These are phyloP conservation scores for Diversispora eburnea DNA, from an alignment of 192 early-diverging fungal species.

Conservation along the genomic window DNA sequence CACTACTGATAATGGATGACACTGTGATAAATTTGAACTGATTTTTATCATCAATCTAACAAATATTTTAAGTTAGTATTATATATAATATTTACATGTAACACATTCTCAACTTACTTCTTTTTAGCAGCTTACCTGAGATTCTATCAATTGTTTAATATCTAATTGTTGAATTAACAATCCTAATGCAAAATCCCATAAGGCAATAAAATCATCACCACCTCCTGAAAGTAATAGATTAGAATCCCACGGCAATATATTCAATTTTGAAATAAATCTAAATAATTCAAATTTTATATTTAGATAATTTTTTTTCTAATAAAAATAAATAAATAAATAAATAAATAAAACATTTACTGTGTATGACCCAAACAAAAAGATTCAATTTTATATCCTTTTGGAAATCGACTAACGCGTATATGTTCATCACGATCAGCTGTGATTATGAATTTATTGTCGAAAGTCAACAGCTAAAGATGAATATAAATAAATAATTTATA, in stretches of 20 bases:
- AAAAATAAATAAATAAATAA: neutral
- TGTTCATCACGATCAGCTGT: slow-evolving; percentile 98
- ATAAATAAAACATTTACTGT: slow-evolving; percentile 48
- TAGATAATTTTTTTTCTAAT: neutral
- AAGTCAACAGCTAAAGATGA: slow-evolving; percentile 51
- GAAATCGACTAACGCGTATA: slow-evolving; percentile 89
- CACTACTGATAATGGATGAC: slow-evolving; percentile 38
- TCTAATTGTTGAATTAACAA: slow-evolving; percentile 64
- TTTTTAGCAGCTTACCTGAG: neutral
- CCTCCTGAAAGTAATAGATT: slow-evolving; percentile 71
- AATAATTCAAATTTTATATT: neutral
- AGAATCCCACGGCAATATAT: slow-evolving; percentile 50
- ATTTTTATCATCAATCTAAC: neutral
- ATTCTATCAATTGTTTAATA: slow-evolving; percentile 37
- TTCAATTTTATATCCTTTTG: slow-evolving; percentile 86
- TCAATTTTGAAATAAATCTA: slow-evolving; percentile 72
- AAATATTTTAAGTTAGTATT: neutral
- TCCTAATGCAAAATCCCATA: slow-evolving; percentile 72
- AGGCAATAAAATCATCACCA: slow-evolving; percentile 74
- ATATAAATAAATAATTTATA: neutral
- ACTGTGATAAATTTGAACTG: slow-evolving; percentile 35
- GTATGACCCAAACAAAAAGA: slow-evolving; percentile 89
- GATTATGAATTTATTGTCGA: slow-evolving; percentile 65
- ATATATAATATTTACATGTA: neutral
- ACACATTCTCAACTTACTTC: neutral